Base-by-base conservation (phyloP, 257 asterid genomes). In the Primulina eburnea region DNA sequence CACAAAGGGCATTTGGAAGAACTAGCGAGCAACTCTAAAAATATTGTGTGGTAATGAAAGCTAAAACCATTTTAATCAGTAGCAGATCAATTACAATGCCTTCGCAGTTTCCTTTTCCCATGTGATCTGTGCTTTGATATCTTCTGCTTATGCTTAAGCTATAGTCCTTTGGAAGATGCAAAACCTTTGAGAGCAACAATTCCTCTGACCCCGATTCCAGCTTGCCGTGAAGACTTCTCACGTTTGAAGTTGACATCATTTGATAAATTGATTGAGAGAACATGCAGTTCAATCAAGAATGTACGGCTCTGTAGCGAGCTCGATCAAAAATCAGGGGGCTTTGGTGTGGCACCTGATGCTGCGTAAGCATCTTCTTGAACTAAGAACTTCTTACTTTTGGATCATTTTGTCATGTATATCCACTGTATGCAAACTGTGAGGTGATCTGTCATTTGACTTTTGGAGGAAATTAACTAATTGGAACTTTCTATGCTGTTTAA, bases 281-380 rank as follows among this genome's bases (percentile, higher is more conserved):
- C 97, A 62, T 91, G 99, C 80, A 81, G 96, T 71, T 82, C 79
- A 38, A 89, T 94, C 76, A 86, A 77, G 86, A 82, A 89, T 81
- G 99, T 94, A 76, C 83, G 99, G 34, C 93, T 94, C 65, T 91
- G 87, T 80, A 88, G 97, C 33, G 99, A 91, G 80, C 72, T 85
- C 8, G 95, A 85, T 80, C 96, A 84, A 77, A 88, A 81, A 73
- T 64, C 88, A 64, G 97, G 93, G 74, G 87, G 72, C 82, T 75
- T 77, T 81, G 97, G 97, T 72, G 97, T 94, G 76, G 99, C 99
- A n/a, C 99, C 99, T 62, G 99, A 94, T 86, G 99, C 99, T 78
- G 97, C 96, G 99, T 94, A 86, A 84, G 86, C 76, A 38, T 34
- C 74, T 79, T 34, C 18, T 71, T 65, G 11, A 28, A 69, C 74